phyloP scores from a whole-genome alignment of 371 early-diverging fungal species.

The Mortierella sp. region DNA sequence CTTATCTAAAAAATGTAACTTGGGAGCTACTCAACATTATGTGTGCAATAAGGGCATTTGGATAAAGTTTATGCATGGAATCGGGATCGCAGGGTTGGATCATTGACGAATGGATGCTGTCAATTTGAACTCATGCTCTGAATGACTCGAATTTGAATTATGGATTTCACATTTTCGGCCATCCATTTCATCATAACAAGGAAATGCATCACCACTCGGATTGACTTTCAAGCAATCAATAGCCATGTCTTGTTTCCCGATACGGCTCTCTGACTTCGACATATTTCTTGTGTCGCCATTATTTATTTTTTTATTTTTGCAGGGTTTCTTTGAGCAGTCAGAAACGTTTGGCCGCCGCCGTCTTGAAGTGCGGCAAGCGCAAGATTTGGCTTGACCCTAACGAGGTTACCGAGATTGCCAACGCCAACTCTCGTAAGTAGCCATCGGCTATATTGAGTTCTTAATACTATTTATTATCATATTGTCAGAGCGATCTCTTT shows the following conservation, averaged over 20 bases:
- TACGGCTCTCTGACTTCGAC: too few relatives aligned
- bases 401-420: slow-evolving; percentile 95
- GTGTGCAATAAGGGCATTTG: neutral
- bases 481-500: neutral
- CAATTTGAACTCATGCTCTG: slow-evolving; percentile 10
- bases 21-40: neutral
- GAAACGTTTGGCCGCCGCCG: slow-evolving; percentile 98
- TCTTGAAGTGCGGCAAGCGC: slow-evolving; percentile 98
- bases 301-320: slow-evolving; percentile 10
- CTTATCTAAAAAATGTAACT: slow-evolving; percentile 34
- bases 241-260: neutral
- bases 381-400: slow-evolving; percentile 99
- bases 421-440: slow-evolving; percentile 96
- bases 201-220: neutral
- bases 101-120: slow-evolving; percentile 9
- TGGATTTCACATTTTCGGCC: slow-evolving; percentile 22
- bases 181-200: neutral
- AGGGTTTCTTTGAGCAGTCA: slow-evolving; percentile 90
- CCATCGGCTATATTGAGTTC: neutral
- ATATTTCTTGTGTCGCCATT: neutral
- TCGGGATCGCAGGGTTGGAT: slow-evolving; percentile 16
- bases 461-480: neutral
- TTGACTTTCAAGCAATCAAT: slow-evolving; percentile 7
- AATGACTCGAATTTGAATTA: slow-evolving; percentile 4
- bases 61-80: slow-evolving; percentile 5